A percentile compares a stretch with the other conserved stretches of the same genome.
Evolutionary conservation across 2,329 filamentous ascomycete species (phyloP).

Genomic region (Arthrocladium fulminans): DNA sequence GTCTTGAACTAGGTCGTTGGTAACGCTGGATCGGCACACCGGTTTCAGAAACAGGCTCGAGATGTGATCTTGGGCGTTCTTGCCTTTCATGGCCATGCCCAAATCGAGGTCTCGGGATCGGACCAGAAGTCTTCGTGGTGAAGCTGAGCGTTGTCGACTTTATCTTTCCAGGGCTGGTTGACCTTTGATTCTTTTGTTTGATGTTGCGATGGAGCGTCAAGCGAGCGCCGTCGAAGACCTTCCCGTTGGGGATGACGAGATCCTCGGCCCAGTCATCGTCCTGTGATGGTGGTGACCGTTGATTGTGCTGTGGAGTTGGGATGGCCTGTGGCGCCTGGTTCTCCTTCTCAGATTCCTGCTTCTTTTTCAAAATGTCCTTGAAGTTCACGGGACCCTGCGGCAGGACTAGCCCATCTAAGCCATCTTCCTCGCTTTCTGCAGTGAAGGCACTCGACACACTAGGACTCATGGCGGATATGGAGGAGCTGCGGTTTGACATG

Average conservation of each 20-base stretch:
- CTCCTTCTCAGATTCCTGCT: slow-evolving; percentile 43
- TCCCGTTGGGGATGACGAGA: slow-evolving; percentile 76
- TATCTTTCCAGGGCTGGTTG: slow-evolving; percentile 52
- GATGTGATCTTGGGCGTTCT: slow-evolving; percentile 61
- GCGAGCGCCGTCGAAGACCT: slow-evolving; percentile 71
- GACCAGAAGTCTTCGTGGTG: slow-evolving; percentile 54
- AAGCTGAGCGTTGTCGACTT: slow-evolving; percentile 83
- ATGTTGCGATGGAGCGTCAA: slow-evolving; percentile 84
- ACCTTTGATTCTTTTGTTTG: slow-evolving; percentile 66
- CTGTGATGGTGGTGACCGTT: slow-evolving; percentile 26
- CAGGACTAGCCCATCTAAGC: slow-evolving; percentile 77
- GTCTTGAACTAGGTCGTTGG: slow-evolving; percentile 56
- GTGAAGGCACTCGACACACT: slow-evolving; percentile 88
- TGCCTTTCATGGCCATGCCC: slow-evolving; percentile 44
- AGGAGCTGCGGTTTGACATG: slow-evolving; percentile 75
- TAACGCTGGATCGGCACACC: slow-evolving; percentile 60
- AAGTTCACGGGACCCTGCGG: slow-evolving; percentile 79
- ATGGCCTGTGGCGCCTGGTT: slow-evolving; percentile 24
- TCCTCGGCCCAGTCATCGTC: slow-evolving; percentile 75
- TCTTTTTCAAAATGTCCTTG: slow-evolving; percentile 63
- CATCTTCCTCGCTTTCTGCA: slow-evolving; percentile 86
- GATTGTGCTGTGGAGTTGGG: slow-evolving; percentile 25
- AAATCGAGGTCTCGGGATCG: slow-evolving; percentile 65
- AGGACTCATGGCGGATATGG: slow-evolving; percentile 79
- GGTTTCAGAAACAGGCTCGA: slow-evolving; percentile 90